Base-by-base conservation (phyloP, 805 yeast genomes). In the Pichia phayaonensis region DNA sequence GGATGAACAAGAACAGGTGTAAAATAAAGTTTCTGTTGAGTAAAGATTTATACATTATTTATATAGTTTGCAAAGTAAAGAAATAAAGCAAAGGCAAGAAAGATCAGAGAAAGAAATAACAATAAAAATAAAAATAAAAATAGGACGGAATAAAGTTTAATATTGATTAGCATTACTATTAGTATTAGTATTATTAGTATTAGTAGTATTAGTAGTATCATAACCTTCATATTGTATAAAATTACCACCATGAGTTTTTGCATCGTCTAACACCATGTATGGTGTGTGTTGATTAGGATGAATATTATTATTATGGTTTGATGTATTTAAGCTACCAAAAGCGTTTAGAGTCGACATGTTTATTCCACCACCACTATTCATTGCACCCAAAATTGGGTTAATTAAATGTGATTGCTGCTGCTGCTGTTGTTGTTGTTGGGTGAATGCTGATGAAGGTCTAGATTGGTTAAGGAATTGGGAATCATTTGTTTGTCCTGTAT, bases 301-400 rank as follows among this genome's bases (percentile, higher is more conserved):
- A n/a, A n/a, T n/a, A n/a, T n/a, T n/a, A n/a, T n/a, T n/a, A n/a
- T 20, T 39, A 20, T 20, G 23, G 10, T 39, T 39, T 20, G 41
- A 8, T 26, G 46, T 18, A 21, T 38, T 23, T 27, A 47, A 23
- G n/a, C n/a, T 34, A 34, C 20, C 20, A 21, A 44, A 44, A 10
- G 29, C 47, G 12, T 41, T 18, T 20, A 44, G 29, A 34, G 34
- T 49, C 5, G 46, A 21, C 24, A 45, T 49, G n/a, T 27, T 20
- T 24, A 27, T 16, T 38, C 41, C 45, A 41, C 39, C 39, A 40
- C 27, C 38, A 20, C 41, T 44, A 24, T 27, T 42, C 52, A 49
- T 49, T 7, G 52, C 41, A 42, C 52, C 52, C 13, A 49, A 29
- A 13, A 45, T 31, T 29, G 52, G 52, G 41, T 49, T 42, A 1